Conservation (phyloP, 495 filamentous ascomycete species). For the Tricharina praecox region DNA sequence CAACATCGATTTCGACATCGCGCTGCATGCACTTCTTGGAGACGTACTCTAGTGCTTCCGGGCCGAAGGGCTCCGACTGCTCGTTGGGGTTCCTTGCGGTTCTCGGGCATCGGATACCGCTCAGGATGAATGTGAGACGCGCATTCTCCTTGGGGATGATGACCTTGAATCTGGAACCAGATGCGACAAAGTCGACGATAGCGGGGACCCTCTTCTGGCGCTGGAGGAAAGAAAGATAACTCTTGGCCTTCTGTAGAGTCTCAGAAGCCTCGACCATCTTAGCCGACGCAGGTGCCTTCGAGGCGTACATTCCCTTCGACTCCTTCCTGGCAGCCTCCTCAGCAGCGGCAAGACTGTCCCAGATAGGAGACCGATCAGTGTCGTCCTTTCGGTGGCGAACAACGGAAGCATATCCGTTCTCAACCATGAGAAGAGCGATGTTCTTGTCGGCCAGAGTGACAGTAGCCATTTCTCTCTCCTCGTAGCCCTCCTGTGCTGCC, state of each 20-base stretch:
- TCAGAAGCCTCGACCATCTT: slow-evolving; percentile 81
- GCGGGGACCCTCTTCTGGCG: slow-evolving; percentile 86
- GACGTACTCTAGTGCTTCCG: slow-evolving; percentile 83
- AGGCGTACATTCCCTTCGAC: slow-evolving; percentile 78
- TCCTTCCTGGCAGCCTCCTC: slow-evolving; percentile 70
- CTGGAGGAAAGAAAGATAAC: slow-evolving; percentile 68
- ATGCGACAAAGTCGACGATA: slow-evolving; percentile 93
- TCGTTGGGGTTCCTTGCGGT: slow-evolving; percentile 69
- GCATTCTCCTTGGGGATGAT: slow-evolving; percentile 82
- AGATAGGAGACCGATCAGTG: slow-evolving; percentile 76
- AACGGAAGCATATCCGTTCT: slow-evolving; percentile 81
- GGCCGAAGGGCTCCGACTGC: slow-evolving; percentile 78
- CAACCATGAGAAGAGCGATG: slow-evolving; percentile 63
- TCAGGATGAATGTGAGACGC: slow-evolving; percentile 89
- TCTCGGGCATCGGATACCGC: slow-evolving; percentile 79
- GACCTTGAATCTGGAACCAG: slow-evolving; percentile 82
- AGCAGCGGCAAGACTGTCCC: slow-evolving; percentile 77
- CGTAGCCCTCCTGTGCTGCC: slow-evolving; percentile 74
- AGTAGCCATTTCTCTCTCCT: slow-evolving; percentile 86
- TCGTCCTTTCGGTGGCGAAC: slow-evolving; percentile 89
- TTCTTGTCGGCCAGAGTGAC: slow-evolving; percentile 59
- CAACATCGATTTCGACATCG: slow-evolving; percentile 90
- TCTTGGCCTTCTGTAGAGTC: slow-evolving; percentile 83
- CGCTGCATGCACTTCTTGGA: slow-evolving; percentile 78
- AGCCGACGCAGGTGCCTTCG: slow-evolving; percentile 64